These are phyloP conservation scores for Dysphania ambrosioides DNA, from an alignment of 148 eudicot genomes.

Conservation along the genomic window DNA sequence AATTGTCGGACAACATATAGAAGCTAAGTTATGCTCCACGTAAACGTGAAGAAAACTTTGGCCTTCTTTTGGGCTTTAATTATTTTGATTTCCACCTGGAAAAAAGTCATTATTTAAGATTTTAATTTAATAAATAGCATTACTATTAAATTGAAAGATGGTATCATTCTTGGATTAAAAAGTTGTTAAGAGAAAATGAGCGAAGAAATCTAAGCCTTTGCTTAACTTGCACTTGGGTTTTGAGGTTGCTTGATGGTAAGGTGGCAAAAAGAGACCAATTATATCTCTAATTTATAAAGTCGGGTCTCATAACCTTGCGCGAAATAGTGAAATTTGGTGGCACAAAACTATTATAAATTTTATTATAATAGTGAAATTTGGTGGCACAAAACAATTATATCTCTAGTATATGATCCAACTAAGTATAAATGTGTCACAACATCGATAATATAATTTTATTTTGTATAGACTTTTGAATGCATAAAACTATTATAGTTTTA, in stretches of 20 bases:
- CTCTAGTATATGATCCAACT: too few species aligned
- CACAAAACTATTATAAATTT: too few species aligned
- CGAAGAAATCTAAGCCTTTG: not conserved
- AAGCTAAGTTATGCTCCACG: not conserved
- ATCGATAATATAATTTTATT: too few species aligned
- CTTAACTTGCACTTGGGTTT: not conserved
- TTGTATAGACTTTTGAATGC: too few species aligned
- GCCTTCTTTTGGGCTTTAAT: not conserved
- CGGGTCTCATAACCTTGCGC: too few species aligned
- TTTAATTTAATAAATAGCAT: not conserved
- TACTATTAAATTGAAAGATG: not conserved
- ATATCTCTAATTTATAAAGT: too few species aligned
- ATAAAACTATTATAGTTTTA: too few species aligned
- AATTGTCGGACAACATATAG: not conserved
- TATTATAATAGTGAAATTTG: too few species aligned
- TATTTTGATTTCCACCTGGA: not conserved
- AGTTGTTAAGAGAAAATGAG: not conserved
- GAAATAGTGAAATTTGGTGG: too few species aligned
- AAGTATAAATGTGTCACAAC: too few species aligned
- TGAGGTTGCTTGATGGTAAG: constrained; percentile 21
- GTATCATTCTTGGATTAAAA: not conserved
- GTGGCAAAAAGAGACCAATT: constrained; percentile 24
- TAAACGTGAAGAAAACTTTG: not conserved
- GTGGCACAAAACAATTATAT: too few species aligned
- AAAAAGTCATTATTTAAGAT: not conserved